Conservation (phyloP, 352 stramenopile genomes). For the Peronosclerospora sorghi region DNA sequence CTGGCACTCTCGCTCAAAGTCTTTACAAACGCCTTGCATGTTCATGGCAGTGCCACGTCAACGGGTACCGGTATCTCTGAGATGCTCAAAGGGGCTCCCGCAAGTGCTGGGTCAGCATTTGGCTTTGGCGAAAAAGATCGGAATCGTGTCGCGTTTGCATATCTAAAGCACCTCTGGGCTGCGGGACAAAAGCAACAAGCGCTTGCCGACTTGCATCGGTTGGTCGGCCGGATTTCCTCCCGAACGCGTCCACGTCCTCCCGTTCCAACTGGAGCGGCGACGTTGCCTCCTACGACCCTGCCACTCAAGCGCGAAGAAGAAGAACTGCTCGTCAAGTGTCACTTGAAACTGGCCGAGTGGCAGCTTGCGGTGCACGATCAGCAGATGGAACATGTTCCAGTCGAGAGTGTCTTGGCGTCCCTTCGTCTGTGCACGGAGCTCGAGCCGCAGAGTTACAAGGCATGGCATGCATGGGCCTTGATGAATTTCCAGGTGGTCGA, state of each 20-base stretch:
- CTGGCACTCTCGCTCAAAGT: constrained; percentile 77
- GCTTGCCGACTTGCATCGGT: constrained; percentile 67
- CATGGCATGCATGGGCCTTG: constrained; percentile 95
- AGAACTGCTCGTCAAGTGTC: constrained; percentile 70
- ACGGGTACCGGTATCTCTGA: constrained; percentile 20
- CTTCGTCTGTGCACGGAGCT: constrained; percentile 60
- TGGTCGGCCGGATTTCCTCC: constrained; percentile 67
- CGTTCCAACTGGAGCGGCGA: constrained; percentile 5
- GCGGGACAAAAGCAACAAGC: constrained; percentile 84
- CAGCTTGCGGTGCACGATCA: constrained; percentile 74
- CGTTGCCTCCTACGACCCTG: constrained; percentile 16
- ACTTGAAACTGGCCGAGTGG: constrained; percentile 80
- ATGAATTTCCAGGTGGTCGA: constrained; percentile 96
- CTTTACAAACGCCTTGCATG: constrained; percentile 66
- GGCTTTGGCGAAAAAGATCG: constrained; percentile 85
- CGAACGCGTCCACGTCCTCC: constrained; percentile 19
- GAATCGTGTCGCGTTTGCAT: constrained; percentile 89
- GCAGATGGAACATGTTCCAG: constrained; percentile 65
- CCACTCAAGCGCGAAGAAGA: constrained; percentile 40
- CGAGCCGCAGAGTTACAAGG: constrained; percentile 69
- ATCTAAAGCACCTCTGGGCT: constrained; percentile 92
- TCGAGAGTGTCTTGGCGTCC: constrained; percentile 54
- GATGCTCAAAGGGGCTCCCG: constrained; percentile 38
- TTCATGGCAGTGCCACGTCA: constrained; percentile 27
- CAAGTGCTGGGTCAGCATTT: constrained; percentile 53